Base-by-base conservation (phyloP, 2,329 filamentous ascomycete genomes). In the Penicillium sp. region DNA sequence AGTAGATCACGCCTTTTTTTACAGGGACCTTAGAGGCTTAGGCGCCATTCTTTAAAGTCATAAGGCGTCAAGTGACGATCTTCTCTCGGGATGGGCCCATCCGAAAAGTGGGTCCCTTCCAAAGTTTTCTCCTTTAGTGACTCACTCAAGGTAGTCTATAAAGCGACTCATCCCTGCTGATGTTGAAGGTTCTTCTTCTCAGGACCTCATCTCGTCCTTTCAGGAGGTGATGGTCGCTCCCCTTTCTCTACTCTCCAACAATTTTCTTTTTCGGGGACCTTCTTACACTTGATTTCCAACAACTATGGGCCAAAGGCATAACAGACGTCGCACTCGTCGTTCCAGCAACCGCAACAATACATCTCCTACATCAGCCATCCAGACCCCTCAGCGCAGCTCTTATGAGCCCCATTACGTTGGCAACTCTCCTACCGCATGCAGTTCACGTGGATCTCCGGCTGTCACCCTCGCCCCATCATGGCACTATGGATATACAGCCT, bases 261-360 rank as follows among this genome's bases (percentile, higher is more conserved):
- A 41, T 51, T 43, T 37, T 13, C 28, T 43, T 41, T 25, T 41
- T 25, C 44, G 49, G 40, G 28, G 27, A 43, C 40, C 46, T 43
- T 16, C 31, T 14, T 14, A n/a, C 3, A 33, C 13, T 16, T 41
- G 31, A 45, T 40, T 39, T 39, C 38, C 14, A 52, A 67, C 14
- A 52, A 67, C 60, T 54, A 75, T 75, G 72, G 72, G 72, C 60
- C 73, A 75, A 57, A 71, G 71, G 56, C 73, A 75, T 55, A 75
- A 75, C 53, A 66, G 73, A 65, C 69, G 73, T 54, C 70, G 72
- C 42, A 72, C 69, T 52, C 68, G 72, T 54, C 69, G 70, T 53
- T 69, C 67, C 49, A 67, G 66, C 57, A 66, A 70, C 52, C 60
- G 62, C 56, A 59, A 29, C 11, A 31, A 4, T n/a, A 16, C 14